Conservation (phyloP, 768 basidiomycete species). For the Strobilomyces dryophilus region DNA sequence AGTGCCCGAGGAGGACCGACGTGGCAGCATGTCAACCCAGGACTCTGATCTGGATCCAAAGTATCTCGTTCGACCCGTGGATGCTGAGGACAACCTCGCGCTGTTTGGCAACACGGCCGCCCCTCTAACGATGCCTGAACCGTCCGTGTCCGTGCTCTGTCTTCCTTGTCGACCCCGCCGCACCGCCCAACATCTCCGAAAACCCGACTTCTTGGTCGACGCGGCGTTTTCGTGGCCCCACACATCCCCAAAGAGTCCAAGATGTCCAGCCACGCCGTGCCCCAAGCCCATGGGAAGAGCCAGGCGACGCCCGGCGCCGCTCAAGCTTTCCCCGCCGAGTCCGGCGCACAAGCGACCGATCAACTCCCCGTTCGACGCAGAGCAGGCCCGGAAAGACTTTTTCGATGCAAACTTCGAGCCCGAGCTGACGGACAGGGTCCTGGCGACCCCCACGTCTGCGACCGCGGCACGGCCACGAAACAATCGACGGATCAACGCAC, state of each 20-base stretch:
- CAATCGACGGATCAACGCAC: constrained; percentile 5
- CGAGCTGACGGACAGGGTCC: not conserved
- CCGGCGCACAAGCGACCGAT: constrained; percentile 30
- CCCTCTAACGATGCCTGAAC: constrained; percentile 28
- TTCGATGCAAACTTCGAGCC: constrained; percentile 44
- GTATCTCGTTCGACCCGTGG: constrained; percentile 41
- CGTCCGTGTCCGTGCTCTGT: constrained; percentile 34
- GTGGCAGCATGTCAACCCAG: constrained; percentile 46
- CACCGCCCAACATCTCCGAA: constrained; percentile 34
- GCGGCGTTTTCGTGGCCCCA: constrained; percentile 22
- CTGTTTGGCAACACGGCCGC: constrained; percentile 26
- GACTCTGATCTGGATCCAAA: constrained; percentile 53
- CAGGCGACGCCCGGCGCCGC: constrained; percentile 40
- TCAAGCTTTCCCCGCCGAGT: constrained; percentile 35
- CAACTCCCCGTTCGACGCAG: constrained; percentile 35
- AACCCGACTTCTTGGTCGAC: constrained; percentile 34
- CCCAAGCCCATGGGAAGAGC: constrained; percentile 25
- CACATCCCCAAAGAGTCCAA: constrained; percentile 12
- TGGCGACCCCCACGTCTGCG: constrained; percentile 1
- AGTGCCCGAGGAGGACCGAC: constrained; percentile 31
- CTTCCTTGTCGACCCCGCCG: constrained; percentile 34
- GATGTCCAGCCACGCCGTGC: constrained; percentile 9
- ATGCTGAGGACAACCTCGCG: constrained; percentile 27
- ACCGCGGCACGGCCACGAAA: not conserved
- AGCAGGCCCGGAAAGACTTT: constrained; percentile 37